Evolutionary conservation across 768 basidiomycete species (phyloP), one percentile per base, ranked within the genome.

Genomic region (Trametes coccinea): DNA sequence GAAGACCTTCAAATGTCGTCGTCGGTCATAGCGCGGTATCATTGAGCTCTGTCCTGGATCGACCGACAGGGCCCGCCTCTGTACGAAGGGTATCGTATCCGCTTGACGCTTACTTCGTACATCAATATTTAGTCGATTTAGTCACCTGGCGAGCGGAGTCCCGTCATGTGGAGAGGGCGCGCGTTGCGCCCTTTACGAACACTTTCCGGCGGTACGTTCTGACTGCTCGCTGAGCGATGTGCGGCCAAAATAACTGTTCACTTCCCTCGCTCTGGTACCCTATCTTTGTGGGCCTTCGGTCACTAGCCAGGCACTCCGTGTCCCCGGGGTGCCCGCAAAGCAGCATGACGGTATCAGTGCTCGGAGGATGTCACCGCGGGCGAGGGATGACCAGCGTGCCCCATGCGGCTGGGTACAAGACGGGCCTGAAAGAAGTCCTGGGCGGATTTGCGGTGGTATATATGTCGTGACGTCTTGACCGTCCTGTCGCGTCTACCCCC

Each of bases 191-290:
- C 5, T 43, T 33, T 11, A 37, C 34, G 34, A 37, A 37, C 34
- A 11, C 34, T 6, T 58, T 54, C 52, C 48, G 40, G 43, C 43
- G 49, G 34, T 17, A 29, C 50, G n/a, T 47, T 57, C 61, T 62
- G 61, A 59, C 56, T 45, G 39, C 39, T 43, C 40, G 49, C 30
- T 30, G 44, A 5, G n/a, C 37, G 50, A 30, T 29, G 34, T 14
- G 27, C 11, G 17, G 50, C 61, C 51, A 62, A 62, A 62, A 62
- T 62, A 58, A 62, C 61, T 53, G 52, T 16, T 22, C 34, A 34
- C 41, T 51, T 52, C 57, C 57, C 57, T 43, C 49, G 16, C 17
- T 17, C 9, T 59, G 57, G 41, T 40, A 16, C 16, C 29, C 57
- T 59, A 34, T 52, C 57, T 58, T 29, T 37, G 49, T 44, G 49